Evolutionary conservation across 805 yeast genomes (phyloP).

Genomic region (Saccharomycopsis malanga): DNA sequence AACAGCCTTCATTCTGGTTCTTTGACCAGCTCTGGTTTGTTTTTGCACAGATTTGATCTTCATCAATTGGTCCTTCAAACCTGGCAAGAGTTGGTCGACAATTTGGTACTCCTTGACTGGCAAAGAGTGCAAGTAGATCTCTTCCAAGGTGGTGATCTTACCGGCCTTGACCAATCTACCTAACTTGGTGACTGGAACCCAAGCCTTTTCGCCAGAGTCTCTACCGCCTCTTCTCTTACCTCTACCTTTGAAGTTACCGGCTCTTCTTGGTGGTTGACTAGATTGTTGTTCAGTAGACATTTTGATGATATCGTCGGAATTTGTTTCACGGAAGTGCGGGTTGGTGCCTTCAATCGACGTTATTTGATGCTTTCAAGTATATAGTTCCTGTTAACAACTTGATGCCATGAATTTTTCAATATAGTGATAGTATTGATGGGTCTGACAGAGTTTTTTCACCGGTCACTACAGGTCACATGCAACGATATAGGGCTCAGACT

Average conservation of each 20-base stretch:
- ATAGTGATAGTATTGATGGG: no score
- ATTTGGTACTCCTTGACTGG: slow-evolving; percentile 99
- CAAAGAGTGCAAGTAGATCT: slow-evolving; percentile 97
- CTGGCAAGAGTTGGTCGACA: slow-evolving; percentile 94
- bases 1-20: slow-evolving; percentile 99
- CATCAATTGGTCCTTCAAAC: slow-evolving; percentile 97
- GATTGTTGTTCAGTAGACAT: slow-evolving; percentile 22
- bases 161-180: slow-evolving; percentile 99
- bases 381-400: no score
- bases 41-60: slow-evolving; percentile 99
- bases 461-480: no score
- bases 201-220: slow-evolving; percentile 90
- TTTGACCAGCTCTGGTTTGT: slow-evolving; percentile 99
- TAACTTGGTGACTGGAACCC: slow-evolving; percentile 99
- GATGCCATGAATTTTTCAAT: no score
- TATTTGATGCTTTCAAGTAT: no score
- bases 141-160: slow-evolving; percentile 93
- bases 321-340: slow-evolving; percentile 46
- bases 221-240: slow-evolving; percentile 61
- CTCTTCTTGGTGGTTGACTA: slow-evolving; percentile 30
- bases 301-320: slow-evolving; percentile 34
- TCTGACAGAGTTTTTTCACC: no score
- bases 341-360: slow-evolving; percentile 49
- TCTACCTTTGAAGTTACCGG: slow-evolving; percentile 50
- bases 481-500: no score